Percentiles rank a stretch among this genome's conserved stretches.
phyloP scores from a whole-genome alignment of 1,284 basidiomycete genomes.

The Fistulina hepatica region DNA sequence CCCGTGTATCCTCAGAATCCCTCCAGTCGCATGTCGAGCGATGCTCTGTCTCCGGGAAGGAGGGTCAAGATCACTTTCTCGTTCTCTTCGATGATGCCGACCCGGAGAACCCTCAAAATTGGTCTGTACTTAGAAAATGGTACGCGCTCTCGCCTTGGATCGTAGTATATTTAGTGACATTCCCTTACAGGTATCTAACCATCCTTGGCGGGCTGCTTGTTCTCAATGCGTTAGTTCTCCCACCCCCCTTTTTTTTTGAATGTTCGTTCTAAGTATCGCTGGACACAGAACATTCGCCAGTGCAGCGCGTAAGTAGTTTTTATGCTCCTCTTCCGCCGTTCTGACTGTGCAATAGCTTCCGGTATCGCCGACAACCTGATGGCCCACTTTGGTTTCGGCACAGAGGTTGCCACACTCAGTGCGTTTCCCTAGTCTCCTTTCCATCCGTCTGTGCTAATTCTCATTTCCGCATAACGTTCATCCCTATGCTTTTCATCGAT shows the following conservation, averaged over 20 bases:
- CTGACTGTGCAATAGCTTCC: conserved; percentile 25
- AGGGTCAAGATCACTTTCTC: conserved; percentile 24
- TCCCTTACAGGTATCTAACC: conserved; percentile 37
- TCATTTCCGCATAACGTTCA: no score
- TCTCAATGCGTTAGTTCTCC: no score
- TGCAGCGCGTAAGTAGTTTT: conserved; percentile 33
- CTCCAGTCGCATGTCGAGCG: conserved; percentile 1
- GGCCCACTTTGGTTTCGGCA: conserved; percentile 40
- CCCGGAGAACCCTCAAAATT: conserved; percentile 30
- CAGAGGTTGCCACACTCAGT: conserved; percentile 31
- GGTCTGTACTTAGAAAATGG: conserved; percentile 29
- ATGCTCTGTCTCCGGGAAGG: conserved; percentile 3
- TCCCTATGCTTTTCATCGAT: no score
- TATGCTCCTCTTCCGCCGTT: background rate
- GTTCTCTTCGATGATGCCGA: conserved; percentile 26
- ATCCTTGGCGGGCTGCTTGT: conserved; percentile 48
- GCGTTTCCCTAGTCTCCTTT: background rate
- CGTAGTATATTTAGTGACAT: conserved; percentile 19
- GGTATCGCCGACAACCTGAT: conserved; percentile 37
- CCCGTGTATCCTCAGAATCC: no score
- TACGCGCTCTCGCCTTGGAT: conserved; percentile 25
- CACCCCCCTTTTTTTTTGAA: no score
- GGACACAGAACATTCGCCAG: conserved; percentile 56
- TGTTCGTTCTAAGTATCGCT: no score
- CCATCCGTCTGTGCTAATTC: background rate